Evolutionary conservation across 768 basidiomycete genomes (phyloP).

Genomic region (Gymnopilus dilepis): DNA sequence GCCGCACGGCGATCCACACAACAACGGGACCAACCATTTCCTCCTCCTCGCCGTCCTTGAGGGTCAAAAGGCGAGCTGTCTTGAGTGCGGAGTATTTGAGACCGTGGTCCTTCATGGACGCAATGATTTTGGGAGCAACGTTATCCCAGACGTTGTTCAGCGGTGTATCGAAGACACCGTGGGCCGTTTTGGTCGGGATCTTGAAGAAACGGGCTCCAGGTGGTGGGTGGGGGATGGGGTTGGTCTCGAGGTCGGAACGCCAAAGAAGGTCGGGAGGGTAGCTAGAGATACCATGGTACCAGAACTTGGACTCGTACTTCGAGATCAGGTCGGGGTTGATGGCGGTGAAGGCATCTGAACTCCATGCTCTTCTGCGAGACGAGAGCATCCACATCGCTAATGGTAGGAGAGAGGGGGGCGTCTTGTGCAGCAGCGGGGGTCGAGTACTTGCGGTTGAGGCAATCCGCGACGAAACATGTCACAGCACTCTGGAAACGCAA

Average conservation of each 20-base stretch:
- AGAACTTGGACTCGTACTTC: slow-evolving; percentile 33
- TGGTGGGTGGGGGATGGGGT: slow-evolving; percentile 33
- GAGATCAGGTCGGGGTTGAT: slow-evolving; percentile 34
- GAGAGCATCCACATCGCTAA: slow-evolving; percentile 18
- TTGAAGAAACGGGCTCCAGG: slow-evolving; percentile 18
- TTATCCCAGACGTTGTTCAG: slow-evolving; percentile 40
- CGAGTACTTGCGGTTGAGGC: slow-evolving; percentile 17
- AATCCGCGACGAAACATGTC: slow-evolving; percentile 34
- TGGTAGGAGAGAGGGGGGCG: slow-evolving; percentile 18
- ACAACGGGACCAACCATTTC: slow-evolving; percentile 38
- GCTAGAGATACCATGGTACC: slow-evolving; percentile 39
- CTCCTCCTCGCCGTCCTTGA: slow-evolving; percentile 5
- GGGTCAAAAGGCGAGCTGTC: slow-evolving; percentile 13
- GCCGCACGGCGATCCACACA: slow-evolving; percentile 42
- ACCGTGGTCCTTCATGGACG: slow-evolving; percentile 27
- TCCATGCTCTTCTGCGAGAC: slow-evolving; percentile 22
- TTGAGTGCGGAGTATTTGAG: slow-evolving; percentile 10
- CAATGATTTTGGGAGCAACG: slow-evolving; percentile 35
- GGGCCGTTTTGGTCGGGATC: slow-evolving; percentile 35
- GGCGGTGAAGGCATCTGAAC: slow-evolving; percentile 25
- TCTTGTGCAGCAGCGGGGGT: slow-evolving; percentile 7
- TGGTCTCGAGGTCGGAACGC: slow-evolving; percentile 35
- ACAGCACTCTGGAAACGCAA: slow-evolving; percentile 32
- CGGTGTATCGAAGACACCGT: slow-evolving; percentile 37
- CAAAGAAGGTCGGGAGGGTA: slow-evolving; percentile 41